Conservation (phyloP, 2,329 filamentous ascomycete species). For the Ceratocystis eucalypticola region DNA sequence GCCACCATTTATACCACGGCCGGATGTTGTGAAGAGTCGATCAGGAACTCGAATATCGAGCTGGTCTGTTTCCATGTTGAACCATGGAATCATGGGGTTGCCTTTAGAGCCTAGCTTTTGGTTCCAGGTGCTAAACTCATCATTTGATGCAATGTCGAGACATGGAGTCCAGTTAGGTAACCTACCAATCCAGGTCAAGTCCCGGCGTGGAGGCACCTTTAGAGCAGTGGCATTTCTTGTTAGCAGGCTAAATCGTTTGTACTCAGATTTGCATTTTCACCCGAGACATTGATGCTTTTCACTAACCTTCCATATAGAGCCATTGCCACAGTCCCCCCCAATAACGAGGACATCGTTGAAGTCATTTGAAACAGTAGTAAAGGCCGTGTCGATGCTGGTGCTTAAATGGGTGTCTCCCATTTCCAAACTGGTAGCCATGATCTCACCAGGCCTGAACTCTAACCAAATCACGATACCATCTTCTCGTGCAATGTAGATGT, state of each 20-base stretch:
- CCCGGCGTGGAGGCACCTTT: constrained; percentile 42
- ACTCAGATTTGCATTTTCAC: no score
- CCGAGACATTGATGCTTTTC: not conserved
- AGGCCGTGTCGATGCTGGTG: constrained; percentile 67
- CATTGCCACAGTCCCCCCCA: constrained; percentile 64
- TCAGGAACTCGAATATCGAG: constrained; percentile 27
- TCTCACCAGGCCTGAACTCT: constrained; percentile 47
- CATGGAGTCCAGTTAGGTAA: constrained; percentile 52
- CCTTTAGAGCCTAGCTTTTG: constrained; percentile 23
- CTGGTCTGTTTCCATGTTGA: constrained; percentile 16
- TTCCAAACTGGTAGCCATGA: constrained; percentile 23
- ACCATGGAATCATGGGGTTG: constrained; percentile 22
- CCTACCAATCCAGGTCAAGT: constrained; percentile 30
- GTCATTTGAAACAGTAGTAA: constrained; percentile 57
- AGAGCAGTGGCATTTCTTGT: not conserved
- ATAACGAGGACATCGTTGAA: constrained; percentile 67
- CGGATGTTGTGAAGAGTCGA: constrained; percentile 52
- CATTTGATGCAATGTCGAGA: constrained; percentile 41
- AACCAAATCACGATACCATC: constrained; percentile 68
- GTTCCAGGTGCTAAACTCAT: constrained; percentile 26
- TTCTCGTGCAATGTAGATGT: constrained; percentile 75
- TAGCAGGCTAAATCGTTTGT: not conserved
- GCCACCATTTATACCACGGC: constrained; percentile 47
- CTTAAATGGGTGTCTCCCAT: constrained; percentile 23
- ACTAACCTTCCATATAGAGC: constrained; percentile 59